Evolutionary conservation across 495 filamentous ascomycete genomes (phyloP).

Genomic region (Viridothelium virens): DNA sequence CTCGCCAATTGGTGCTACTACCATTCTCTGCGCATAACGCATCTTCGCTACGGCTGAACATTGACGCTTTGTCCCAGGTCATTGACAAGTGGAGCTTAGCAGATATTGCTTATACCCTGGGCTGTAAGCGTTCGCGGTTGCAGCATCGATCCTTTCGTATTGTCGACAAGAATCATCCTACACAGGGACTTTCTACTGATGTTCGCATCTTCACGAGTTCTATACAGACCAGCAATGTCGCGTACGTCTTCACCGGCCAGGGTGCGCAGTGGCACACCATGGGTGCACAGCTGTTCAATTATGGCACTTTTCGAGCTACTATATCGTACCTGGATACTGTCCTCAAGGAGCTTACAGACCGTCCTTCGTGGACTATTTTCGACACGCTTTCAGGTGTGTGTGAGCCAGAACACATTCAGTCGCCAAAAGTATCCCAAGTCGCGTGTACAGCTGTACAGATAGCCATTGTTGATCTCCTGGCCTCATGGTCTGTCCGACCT

Average conservation of each 20-base stretch:
- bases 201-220: background rate
- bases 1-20: background rate
- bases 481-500: slow-evolving; percentile 28
- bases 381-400: slow-evolving; percentile 18
- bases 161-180: background rate
- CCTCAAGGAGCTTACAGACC: background rate
- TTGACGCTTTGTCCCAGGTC: background rate
- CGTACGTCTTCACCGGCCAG: slow-evolving; percentile 40
- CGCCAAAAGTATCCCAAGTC: slow-evolving; percentile 22
- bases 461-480: slow-evolving; percentile 24
- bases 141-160: background rate
- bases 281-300: slow-evolving; percentile 22
- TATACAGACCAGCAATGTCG: background rate
- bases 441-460: slow-evolving; percentile 27
- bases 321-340: background rate
- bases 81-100: background rate
- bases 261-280: slow-evolving; percentile 41
- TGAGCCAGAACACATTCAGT: slow-evolving; percentile 18
- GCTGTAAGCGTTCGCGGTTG: background rate
- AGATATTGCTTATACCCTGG: background rate
- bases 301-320: background rate
- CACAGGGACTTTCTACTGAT: background rate
- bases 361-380: background rate
- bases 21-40: background rate
- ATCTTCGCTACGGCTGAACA: background rate